A percentile compares a stretch with the other conserved stretches of the same genome.
Evolutionary conservation across 352 stramenopile species (phyloP).

Genomic region (Phytophthora lateralis): DNA sequence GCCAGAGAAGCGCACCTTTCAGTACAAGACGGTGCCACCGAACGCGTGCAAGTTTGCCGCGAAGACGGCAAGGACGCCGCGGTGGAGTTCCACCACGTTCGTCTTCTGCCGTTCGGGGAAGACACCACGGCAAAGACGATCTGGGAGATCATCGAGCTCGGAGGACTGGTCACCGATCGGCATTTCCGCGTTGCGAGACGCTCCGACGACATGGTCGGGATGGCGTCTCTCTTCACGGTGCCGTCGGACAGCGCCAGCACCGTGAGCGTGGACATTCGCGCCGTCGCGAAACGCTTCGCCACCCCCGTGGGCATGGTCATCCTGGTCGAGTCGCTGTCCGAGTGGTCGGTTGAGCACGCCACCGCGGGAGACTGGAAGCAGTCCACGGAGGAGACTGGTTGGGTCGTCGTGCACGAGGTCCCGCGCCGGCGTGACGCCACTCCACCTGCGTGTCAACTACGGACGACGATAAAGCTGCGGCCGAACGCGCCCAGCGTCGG

Average conservation of each 20-base stretch:
- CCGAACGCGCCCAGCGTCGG: background rate
- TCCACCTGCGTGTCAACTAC: constrained; percentile 8
- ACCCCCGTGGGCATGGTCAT: constrained; percentile 7
- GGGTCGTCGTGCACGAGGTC: constrained; percentile 10
- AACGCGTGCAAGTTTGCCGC: constrained; percentile 16
- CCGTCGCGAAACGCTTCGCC: constrained; percentile 16
- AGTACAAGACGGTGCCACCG: background rate
- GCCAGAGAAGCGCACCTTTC: background rate
- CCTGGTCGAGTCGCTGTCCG: constrained; percentile 14
- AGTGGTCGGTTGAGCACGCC: constrained; percentile 17
- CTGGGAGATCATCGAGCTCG: constrained; percentile 20
- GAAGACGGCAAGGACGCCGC: constrained; percentile 2
- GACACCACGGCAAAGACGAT: constrained; percentile 6
- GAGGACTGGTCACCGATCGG: background rate
- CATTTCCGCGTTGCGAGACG: background rate
- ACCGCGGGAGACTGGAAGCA: constrained; percentile 3
- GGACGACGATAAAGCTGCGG: constrained; percentile 20
- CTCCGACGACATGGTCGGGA: constrained; percentile 5
- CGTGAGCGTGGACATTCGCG: constrained; percentile 12
- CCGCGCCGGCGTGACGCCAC: background rate
- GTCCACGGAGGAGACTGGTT: constrained; percentile 19
- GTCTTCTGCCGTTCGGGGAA: constrained; percentile 15
- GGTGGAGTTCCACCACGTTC: constrained; percentile 17
- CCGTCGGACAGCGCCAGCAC: background rate
- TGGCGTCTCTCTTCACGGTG: constrained; percentile 6